Conservation (phyloP, 1,284 basidiomycete genomes). For the Neotropicomus parvogracilis region DNA sequence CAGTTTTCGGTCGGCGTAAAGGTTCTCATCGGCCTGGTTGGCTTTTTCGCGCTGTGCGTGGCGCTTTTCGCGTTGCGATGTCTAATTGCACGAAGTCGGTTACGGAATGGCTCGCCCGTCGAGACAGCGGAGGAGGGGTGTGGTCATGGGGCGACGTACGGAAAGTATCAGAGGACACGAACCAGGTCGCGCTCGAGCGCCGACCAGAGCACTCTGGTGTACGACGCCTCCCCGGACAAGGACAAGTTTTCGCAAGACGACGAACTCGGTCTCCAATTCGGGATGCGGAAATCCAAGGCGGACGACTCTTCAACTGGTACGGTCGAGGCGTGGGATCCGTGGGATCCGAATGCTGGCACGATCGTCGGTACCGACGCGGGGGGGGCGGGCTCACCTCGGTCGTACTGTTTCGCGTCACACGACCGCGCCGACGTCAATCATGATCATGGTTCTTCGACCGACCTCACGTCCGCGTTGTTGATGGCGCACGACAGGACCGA, state of each 20-base stretch:
- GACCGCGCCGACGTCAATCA: not conserved
- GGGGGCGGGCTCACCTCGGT: slow-evolving; percentile 9
- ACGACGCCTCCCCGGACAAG: slow-evolving; percentile 29
- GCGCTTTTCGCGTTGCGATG: slow-evolving; percentile 53
- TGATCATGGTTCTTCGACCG: slow-evolving; percentile 19
- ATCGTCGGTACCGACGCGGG: slow-evolving; percentile 31
- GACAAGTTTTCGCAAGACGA: slow-evolving; percentile 28
- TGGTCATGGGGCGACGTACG: slow-evolving; percentile 11
- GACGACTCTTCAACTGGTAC: not conserved
- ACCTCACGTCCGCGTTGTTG: slow-evolving; percentile 32
- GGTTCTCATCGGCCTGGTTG: slow-evolving; percentile 53
- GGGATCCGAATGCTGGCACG: slow-evolving; percentile 24
- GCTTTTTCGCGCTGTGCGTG: slow-evolving; percentile 54
- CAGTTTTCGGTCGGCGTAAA: slow-evolving; percentile 55
- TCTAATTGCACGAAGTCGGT: slow-evolving; percentile 42
- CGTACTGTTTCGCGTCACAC: slow-evolving; percentile 13
- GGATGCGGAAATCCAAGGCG: slow-evolving; percentile 17
- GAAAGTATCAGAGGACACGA: slow-evolving; percentile 25
- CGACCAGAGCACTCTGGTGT: slow-evolving; percentile 29
- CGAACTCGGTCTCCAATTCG: slow-evolving; percentile 24
- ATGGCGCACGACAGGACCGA: slow-evolving; percentile 30
- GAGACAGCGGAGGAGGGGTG: slow-evolving; percentile 10
- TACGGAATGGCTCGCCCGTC: slow-evolving; percentile 7
- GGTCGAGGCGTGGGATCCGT: slow-evolving; percentile 16
- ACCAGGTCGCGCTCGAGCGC: slow-evolving; percentile 17